Conservation (phyloP, 1,284 basidiomycete species). For the Trametes pubescens region DNA sequence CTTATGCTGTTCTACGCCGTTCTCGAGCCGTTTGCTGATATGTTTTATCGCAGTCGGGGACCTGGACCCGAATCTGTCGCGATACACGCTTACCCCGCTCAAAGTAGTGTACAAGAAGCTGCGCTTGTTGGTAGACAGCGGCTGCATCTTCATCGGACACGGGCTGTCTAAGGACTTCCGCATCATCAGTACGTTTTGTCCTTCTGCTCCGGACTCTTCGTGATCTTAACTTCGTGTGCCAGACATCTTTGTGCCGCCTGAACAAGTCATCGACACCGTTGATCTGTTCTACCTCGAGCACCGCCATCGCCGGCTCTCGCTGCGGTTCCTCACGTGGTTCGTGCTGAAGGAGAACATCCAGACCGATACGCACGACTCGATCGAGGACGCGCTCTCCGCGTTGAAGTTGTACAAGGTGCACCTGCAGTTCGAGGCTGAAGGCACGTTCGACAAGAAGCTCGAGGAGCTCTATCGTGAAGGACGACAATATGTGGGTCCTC, state of each 20-base stretch:
- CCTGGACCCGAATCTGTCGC: conserved; percentile 85
- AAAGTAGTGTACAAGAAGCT: conserved; percentile 99
- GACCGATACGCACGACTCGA: conserved; percentile 94
- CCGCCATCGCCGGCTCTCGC: conserved; percentile 87
- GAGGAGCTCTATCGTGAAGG: conserved; percentile 85
- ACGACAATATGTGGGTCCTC: conserved; percentile 65
- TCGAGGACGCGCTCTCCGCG: conserved; percentile 93
- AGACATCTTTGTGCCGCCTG: conserved; percentile 96
- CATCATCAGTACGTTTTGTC: conserved; percentile 86
- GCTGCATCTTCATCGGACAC: conserved; percentile 98
- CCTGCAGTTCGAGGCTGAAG: conserved; percentile 78
- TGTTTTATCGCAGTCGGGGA: conserved; percentile 75
- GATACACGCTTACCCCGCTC: conserved; percentile 91
- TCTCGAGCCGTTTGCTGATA: conserved; percentile 4
- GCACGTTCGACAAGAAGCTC: conserved; percentile 87
- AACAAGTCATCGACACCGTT: conserved; percentile 97
- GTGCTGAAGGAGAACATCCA: conserved; percentile 93
- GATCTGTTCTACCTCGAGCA: conserved; percentile 89
- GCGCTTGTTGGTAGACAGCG: conserved; percentile 91
- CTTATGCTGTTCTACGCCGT: neutral
- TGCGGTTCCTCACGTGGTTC: conserved; percentile 96
- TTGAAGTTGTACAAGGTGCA: conserved; percentile 89
- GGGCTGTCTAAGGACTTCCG: conserved; percentile 99
- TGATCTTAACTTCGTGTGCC: conserved; percentile 3
- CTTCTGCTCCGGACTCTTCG: neutral